Percentiles rank a stretch among this genome's conserved stretches.
phyloP scores from a whole-genome alignment of 345 rosid species.

The Anastatica hierochuntica region DNA sequence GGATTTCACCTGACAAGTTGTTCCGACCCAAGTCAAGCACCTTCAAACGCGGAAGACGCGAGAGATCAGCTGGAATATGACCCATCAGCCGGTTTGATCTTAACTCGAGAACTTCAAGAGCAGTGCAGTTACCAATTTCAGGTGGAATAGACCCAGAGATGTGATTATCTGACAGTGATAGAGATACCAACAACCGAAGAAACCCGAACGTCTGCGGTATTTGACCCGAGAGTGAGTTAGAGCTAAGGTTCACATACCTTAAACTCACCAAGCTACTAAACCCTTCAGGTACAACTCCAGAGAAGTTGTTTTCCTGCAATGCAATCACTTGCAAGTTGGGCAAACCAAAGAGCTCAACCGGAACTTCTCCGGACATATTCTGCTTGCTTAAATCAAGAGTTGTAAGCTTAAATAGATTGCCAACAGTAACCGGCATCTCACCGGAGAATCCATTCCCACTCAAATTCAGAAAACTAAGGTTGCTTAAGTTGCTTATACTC shows the following conservation, averaged over 20 bases:
- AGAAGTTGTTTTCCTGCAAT: slow-evolving; percentile 67
- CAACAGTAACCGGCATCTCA: slow-evolving; percentile 41
- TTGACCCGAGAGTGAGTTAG: slow-evolving; percentile 55
- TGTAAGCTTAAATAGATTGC: slow-evolving; percentile 41
- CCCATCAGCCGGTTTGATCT: slow-evolving; percentile 52
- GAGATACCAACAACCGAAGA: slow-evolving; percentile 49
- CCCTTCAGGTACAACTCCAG: slow-evolving; percentile 72
- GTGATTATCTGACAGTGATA: slow-evolving; percentile 62
- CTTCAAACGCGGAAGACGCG: slow-evolving; percentile 39
- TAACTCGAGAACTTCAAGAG: slow-evolving; percentile 69
- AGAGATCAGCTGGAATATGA: slow-evolving; percentile 61
- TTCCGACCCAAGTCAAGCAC: slow-evolving; percentile 63
- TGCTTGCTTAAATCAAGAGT: slow-evolving; percentile 57
- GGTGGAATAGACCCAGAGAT: slow-evolving; percentile 60
- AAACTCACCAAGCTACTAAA: slow-evolving; percentile 76
- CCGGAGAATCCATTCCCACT: slow-evolving; percentile 53
- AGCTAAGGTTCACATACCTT: slow-evolving; percentile 57
- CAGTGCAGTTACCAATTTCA: slow-evolving; percentile 79
- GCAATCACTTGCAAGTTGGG: slow-evolving; percentile 82
- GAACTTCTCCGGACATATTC: slow-evolving; percentile 56
- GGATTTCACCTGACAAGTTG: slow-evolving; percentile 63
- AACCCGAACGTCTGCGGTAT: slow-evolving; percentile 67
- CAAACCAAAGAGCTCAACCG: slow-evolving; percentile 66
- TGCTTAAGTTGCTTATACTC: slow-evolving; percentile 45
- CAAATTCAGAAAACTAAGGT: slow-evolving; percentile 36